A percentile compares a stretch with the other conserved stretches of the same genome.
Conservation (phyloP, 805 yeast species). For the Candida nitratophila region DNA sequence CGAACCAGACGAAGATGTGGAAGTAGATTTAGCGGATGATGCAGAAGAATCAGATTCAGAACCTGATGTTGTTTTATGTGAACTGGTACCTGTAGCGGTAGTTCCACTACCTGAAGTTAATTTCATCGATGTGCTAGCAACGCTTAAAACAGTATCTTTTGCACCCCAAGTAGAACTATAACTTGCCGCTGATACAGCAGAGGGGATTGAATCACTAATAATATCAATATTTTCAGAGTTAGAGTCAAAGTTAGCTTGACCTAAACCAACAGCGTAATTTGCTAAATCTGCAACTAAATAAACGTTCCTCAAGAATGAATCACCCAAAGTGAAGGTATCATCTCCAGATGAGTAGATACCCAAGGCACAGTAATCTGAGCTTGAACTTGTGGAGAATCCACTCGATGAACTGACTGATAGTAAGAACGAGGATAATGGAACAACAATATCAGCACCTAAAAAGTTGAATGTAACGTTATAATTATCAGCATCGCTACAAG, state of each 20-base stretch:
- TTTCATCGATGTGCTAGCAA: constrained; percentile 1
- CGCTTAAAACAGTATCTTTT: neutral
- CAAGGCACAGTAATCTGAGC: constrained; percentile 34
- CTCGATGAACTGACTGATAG: constrained; percentile 12
- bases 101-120: neutral
- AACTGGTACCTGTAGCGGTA: neutral
- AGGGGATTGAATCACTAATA: constrained; percentile 40
- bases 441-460: constrained; percentile 49
- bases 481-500: constrained; percentile 31
- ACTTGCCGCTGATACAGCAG: constrained; percentile 39
- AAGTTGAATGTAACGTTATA: constrained; percentile 40
- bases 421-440: constrained; percentile 33
- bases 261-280: constrained; percentile 34
- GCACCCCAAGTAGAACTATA: constrained; percentile 37
- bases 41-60: neutral
- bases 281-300: constrained; percentile 52
- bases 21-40: neutral
- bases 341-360: constrained; percentile 31
- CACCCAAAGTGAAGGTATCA: constrained; percentile 40
- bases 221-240: constrained; percentile 24
- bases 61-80: neutral
- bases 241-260: constrained; percentile 34
- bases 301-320: constrained; percentile 42
- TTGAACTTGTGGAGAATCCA: constrained; percentile 7
- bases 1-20: neutral